These are phyloP conservation scores for Aspergillus sp. DNA, from an alignment of 2,329 filamentous ascomycete species.

Conservation along the genomic window DNA sequence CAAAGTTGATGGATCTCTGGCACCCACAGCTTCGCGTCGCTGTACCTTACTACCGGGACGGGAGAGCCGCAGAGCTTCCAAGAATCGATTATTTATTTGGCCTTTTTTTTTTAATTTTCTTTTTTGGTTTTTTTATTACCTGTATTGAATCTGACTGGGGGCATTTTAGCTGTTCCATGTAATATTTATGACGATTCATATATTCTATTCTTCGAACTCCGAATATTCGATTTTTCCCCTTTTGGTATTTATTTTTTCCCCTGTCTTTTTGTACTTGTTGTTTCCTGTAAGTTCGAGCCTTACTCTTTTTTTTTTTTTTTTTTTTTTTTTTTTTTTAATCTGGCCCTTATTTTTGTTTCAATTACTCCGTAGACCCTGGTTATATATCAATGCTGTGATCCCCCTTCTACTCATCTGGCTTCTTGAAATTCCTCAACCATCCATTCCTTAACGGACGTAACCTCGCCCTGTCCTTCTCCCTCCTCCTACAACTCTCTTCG, in stretches of 20 bases:
- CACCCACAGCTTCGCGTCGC: slow-evolving; percentile 20
- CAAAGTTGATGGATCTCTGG: slow-evolving; percentile 15
- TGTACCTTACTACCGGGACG: slow-evolving; percentile 36
- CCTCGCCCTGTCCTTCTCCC: slow-evolving; percentile 19
- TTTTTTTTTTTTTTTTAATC: slow-evolving; percentile 9
- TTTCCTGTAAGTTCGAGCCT: slow-evolving; percentile 7
- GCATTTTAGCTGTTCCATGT: slow-evolving; percentile 4
- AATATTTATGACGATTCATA: slow-evolving; percentile 9
- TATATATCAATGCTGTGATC: slow-evolving; percentile 36
- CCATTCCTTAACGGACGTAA: slow-evolving; percentile 19
- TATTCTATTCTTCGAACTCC: slow-evolving; percentile 2
- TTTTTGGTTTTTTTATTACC: slow-evolving; percentile 8
- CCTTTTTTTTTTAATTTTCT: not conserved
- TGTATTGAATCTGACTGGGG: not conserved
- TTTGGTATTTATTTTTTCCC: slow-evolving; percentile 9
- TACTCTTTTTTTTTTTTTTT: slow-evolving; percentile 13
- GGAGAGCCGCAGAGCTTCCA: slow-evolving; percentile 30
- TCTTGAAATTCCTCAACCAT: slow-evolving; percentile 25
- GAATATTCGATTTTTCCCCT: slow-evolving; percentile 9
- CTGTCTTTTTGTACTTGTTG: not conserved
- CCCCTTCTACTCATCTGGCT: slow-evolving; percentile 26
- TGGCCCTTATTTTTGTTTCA: slow-evolving; percentile 16
- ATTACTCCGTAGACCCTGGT: slow-evolving; percentile 11
- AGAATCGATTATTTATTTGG: not conserved
- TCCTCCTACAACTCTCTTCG: slow-evolving; percentile 14